Conservation (phyloP, 2,329 filamentous ascomycete species). For the Cercospora canescens region DNA sequence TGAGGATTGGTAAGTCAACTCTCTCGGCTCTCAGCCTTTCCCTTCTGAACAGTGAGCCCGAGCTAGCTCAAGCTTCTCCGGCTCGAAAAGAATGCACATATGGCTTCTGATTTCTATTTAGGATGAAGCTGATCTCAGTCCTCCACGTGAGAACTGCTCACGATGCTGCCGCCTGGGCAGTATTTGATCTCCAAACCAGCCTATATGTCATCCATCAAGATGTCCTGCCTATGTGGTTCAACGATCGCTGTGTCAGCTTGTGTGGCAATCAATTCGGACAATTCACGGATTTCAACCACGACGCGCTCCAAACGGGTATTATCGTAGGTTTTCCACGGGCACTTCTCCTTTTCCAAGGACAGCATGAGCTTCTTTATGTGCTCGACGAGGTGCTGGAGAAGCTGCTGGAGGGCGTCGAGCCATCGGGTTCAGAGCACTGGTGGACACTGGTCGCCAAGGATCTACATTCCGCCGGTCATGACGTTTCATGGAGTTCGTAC, state of each 20-base stretch:
- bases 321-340: background rate
- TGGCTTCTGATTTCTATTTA: background rate
- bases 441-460: background rate
- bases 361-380: slow-evolving; percentile 7
- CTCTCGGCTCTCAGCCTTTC: background rate
- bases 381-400: background rate
- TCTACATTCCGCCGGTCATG: background rate
- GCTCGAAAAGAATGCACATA: background rate
- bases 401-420: background rate
- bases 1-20: slow-evolving; percentile 3
- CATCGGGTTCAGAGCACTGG: background rate
- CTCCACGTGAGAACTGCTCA: background rate
- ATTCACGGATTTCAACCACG: background rate
- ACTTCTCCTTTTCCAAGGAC: background rate
- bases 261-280: background rate
- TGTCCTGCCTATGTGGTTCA: background rate
- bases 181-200: background rate
- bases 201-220: background rate
- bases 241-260: background rate
- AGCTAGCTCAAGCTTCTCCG: too few species aligned
- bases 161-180: background rate
- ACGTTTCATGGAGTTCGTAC: slow-evolving; percentile 1
- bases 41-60: too few species aligned
- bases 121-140: background rate
- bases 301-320: background rate